Conservation (phyloP, 1,284 basidiomycete genomes). For the Ganoderma multipileum region DNA sequence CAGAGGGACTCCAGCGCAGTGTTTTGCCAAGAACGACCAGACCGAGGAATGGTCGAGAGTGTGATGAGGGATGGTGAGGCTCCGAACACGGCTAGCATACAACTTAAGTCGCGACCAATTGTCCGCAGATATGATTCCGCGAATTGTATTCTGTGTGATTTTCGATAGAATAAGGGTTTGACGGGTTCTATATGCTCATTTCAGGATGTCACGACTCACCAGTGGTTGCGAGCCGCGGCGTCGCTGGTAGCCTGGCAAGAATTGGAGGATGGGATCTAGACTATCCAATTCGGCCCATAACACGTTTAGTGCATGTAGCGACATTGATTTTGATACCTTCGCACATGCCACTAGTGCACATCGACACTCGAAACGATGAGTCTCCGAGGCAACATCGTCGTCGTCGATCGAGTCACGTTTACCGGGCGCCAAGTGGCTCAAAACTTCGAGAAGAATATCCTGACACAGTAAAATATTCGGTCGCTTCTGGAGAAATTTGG, state of each 20-base stretch:
- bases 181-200: too few relatives aligned
- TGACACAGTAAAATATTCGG: background rate
- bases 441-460: background rate
- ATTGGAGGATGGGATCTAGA: background rate
- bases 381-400: background rate
- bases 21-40: background rate
- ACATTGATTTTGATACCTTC: background rate
- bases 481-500: background rate
- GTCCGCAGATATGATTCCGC: background rate
- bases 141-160: background rate
- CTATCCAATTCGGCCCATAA: background rate
- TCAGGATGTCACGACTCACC: background rate
- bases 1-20: background rate
- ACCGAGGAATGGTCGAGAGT: background rate
- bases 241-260: background rate
- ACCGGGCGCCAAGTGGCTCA: conserved; percentile 1
- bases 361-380: background rate
- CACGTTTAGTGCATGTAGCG: background rate
- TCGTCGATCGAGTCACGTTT: background rate
- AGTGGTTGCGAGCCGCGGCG: background rate
- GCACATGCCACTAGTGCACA: background rate
- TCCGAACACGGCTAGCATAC: background rate
- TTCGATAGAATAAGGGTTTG: background rate
- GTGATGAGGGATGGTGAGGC: background rate
- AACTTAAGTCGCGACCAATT: background rate